Conservation (phyloP, 1,139 yeast genomes). For the Nadsonia commutata region DNA sequence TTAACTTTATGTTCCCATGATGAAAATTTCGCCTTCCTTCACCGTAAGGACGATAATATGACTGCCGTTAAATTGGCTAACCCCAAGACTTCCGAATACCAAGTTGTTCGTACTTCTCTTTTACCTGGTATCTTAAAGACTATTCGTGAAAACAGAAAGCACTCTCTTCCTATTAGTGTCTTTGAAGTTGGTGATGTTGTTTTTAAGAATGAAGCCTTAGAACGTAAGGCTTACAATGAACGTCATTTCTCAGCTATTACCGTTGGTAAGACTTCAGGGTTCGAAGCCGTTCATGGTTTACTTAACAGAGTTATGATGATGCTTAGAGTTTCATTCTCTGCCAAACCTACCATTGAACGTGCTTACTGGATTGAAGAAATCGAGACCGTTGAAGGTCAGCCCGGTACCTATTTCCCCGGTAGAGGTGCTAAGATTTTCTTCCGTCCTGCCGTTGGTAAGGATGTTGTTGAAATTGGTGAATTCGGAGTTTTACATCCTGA, state of each 20-base stretch:
- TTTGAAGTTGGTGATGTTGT: conserved; percentile 95
- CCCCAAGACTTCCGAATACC: conserved; percentile 94
- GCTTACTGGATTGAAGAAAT: conserved; percentile 38
- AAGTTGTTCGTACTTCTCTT: conserved; percentile 90
- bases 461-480: conserved; percentile 42
- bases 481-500: conserved; percentile 95
- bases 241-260: conserved; percentile 90
- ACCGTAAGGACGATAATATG: conserved; percentile 56
- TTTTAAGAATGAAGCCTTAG: conserved; percentile 61
- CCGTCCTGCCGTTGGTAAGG: conserved; percentile 37
- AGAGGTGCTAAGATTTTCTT: conserved; percentile 84
- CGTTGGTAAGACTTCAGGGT: conserved; percentile 91
- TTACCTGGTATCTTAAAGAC: conserved; percentile 93
- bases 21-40: conserved; percentile 82
- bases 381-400: conserved; percentile 32
- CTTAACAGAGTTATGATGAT: conserved; percentile 94
- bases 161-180: conserved; percentile 83
- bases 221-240: conserved; percentile 83
- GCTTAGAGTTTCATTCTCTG: conserved; percentile 74
- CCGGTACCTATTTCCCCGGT: conserved; percentile 81
- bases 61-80: conserved; percentile 82
- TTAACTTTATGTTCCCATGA: conserved; percentile 91
- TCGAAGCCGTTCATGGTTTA: conserved; percentile 87
- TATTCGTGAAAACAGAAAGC: conserved; percentile 90
- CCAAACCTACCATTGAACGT: conserved; percentile 36